These are phyloP conservation scores for Vaccinium macrocarpon DNA, from an alignment of 148 eudicot genomes.

Conservation along the genomic window DNA sequence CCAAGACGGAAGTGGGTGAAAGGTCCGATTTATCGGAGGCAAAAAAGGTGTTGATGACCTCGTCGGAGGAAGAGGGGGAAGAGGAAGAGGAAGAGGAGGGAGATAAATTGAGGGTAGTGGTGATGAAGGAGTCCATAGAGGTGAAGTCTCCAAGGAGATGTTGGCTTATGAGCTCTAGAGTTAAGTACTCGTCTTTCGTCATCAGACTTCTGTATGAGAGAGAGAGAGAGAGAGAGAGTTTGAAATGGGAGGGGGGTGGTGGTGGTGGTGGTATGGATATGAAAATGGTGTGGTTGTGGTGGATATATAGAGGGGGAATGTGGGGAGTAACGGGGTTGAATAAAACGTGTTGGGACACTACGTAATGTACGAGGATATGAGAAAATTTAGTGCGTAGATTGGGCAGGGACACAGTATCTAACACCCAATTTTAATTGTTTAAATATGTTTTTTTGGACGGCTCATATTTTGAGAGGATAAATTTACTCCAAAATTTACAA, in stretches of 20 bases:
- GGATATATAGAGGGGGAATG: neutral
- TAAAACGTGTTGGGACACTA: too few species aligned
- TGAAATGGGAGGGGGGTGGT: neutral
- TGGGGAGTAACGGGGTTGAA: neutral
- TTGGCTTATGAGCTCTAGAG: constrained; percentile 34
- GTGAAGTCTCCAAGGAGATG: constrained; percentile 35
- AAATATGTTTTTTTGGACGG: too few species aligned
- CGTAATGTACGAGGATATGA: too few species aligned
- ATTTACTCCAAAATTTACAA: too few species aligned
- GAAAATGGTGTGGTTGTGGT: neutral
- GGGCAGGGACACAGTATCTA: too few species aligned
- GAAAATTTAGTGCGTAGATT: too few species aligned
- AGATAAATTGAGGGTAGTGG: constrained; percentile 14
- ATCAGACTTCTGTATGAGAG: neutral
- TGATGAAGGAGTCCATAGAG: constrained; percentile 24
- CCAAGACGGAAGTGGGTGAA: neutral
- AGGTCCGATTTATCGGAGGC: constrained; percentile 1
- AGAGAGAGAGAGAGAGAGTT: constrained; percentile 11
- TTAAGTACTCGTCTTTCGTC: constrained; percentile 19
- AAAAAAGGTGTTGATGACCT: constrained; percentile 2
- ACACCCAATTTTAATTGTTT: too few species aligned
- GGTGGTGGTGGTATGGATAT: neutral
- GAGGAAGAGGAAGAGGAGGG: neutral
- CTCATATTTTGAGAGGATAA: too few species aligned
- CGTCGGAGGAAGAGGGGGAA: neutral